These are phyloP conservation scores for Boletus rubroflammeus DNA, from an alignment of 768 basidiomycete species.

Conservation along the genomic window DNA sequence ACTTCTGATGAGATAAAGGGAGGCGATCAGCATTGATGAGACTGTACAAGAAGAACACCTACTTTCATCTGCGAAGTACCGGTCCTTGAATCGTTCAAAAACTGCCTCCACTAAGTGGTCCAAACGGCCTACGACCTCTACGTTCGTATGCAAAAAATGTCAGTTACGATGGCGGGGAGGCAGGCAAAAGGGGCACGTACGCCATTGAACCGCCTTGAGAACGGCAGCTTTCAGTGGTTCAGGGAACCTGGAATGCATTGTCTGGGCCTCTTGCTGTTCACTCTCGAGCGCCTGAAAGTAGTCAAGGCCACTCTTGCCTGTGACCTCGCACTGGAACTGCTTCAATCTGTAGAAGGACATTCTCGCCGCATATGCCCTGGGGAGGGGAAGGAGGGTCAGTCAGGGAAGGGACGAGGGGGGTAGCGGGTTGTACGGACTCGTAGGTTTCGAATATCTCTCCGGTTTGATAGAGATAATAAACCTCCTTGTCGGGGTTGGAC, in stretches of 20 bases:
- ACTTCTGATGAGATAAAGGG: constrained; percentile 52
- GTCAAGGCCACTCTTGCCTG: constrained; percentile 88
- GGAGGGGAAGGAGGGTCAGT: constrained; percentile 11
- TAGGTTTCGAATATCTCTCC: constrained; percentile 98
- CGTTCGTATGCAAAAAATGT: constrained; percentile 14
- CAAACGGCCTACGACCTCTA: constrained; percentile 95
- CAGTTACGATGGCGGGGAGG: constrained; percentile 11
- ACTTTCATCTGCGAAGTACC: constrained; percentile 92
- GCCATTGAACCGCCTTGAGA: constrained; percentile 93
- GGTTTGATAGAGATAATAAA: constrained; percentile 91
- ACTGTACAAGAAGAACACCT: constrained; percentile 33
- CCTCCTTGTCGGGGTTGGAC: constrained; percentile 64
- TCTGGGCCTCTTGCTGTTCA: constrained; percentile 84
- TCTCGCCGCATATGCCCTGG: constrained; percentile 77
- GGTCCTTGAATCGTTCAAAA: constrained; percentile 93
- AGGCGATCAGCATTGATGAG: constrained; percentile 14
- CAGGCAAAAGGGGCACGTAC: constrained; percentile 52
- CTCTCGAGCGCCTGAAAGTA: constrained; percentile 94
- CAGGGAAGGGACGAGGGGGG: constrained; percentile 26
- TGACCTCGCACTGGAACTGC: constrained; percentile 96
- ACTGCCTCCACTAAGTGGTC: constrained; percentile 95
- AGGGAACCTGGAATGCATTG: constrained; percentile 88
- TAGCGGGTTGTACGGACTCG: constrained; percentile 58
- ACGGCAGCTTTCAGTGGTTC: constrained; percentile 89
- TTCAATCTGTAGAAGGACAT: constrained; percentile 94